Evolutionary conservation across 148 eudicot species (phyloP).

Genomic region (Euryodendron excelsum): DNA sequence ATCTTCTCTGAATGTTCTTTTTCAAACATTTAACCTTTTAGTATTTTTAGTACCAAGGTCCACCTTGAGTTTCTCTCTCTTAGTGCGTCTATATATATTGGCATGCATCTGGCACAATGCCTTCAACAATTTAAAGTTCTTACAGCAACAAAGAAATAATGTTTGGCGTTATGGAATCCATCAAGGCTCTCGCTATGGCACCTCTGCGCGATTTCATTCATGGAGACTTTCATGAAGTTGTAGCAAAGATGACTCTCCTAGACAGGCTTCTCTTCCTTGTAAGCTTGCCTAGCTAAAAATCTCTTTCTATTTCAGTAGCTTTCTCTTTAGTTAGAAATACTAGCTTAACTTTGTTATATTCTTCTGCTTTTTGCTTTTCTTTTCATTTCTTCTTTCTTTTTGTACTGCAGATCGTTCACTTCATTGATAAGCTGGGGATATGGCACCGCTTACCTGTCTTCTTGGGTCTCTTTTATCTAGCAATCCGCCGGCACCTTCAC

Average conservation of each 20-base stretch:
- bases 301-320: background rate
- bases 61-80: no score
- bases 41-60: no score
- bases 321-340: no score
- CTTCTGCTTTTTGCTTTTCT: no score
- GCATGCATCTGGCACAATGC: no score
- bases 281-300: background rate
- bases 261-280: conserved; percentile 31
- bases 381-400: background rate
- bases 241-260: conserved; percentile 23
- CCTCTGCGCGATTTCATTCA: conserved; percentile 25
- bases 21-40: no score
- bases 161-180: no score
- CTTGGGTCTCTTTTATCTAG: conserved; percentile 36
- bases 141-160: no score
- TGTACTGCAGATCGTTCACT: conserved; percentile 32
- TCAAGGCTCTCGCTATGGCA: no score
- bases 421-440: conserved; percentile 24
- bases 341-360: background rate
- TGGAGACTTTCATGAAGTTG: conserved; percentile 26
- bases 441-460: conserved; percentile 44
- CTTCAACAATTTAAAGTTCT: no score
- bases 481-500: conserved; percentile 34
- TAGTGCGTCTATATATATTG: no score
- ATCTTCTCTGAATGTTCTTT: no score